A percentile compares a stretch with the other conserved stretches of the same genome.
phyloP scores from a whole-genome alignment of 257 asterid species.

The Vinca minor region DNA sequence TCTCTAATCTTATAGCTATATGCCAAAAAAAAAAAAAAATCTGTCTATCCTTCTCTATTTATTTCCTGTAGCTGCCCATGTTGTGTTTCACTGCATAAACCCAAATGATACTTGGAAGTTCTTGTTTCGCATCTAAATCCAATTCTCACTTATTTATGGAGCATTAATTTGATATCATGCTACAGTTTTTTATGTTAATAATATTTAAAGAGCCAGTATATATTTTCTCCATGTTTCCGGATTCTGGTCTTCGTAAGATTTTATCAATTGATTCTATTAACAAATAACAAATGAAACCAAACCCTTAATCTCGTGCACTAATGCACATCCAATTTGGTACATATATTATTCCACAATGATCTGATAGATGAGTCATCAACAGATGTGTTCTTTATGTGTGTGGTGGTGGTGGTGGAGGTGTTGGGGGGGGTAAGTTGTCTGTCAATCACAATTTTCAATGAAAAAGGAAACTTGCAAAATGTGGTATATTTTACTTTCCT shows the following conservation, averaged over 20 bases:
- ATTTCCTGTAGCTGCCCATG: not conserved
- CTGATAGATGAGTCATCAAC: too few relatives aligned
- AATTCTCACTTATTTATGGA: not conserved
- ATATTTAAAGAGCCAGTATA: not conserved
- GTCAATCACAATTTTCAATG: not conserved
- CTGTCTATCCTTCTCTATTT: not conserved
- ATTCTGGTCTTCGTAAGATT: not conserved
- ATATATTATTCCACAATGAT: too few relatives aligned
- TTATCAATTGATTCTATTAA: not conserved
- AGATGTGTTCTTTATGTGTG: too few relatives aligned
- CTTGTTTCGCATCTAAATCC: not conserved
- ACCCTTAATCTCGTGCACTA: not conserved
- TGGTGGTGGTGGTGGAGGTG: too few relatives aligned
- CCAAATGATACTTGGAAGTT: not conserved
- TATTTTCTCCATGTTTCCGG: not conserved
- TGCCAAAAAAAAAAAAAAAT: not conserved
- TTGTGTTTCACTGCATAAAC: not conserved
- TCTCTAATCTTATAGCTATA: too few relatives aligned
- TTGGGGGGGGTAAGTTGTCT: too few relatives aligned
- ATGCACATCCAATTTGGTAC: too few relatives aligned
- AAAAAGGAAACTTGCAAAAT: too few relatives aligned
- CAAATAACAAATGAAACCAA: not conserved
- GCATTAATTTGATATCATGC: too few relatives aligned
- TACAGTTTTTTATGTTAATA: not conserved
- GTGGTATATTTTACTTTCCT: not conserved